phyloP scores from a whole-genome alignment of 2,329 filamentous ascomycete species.

The Penicillium corylophilum region DNA sequence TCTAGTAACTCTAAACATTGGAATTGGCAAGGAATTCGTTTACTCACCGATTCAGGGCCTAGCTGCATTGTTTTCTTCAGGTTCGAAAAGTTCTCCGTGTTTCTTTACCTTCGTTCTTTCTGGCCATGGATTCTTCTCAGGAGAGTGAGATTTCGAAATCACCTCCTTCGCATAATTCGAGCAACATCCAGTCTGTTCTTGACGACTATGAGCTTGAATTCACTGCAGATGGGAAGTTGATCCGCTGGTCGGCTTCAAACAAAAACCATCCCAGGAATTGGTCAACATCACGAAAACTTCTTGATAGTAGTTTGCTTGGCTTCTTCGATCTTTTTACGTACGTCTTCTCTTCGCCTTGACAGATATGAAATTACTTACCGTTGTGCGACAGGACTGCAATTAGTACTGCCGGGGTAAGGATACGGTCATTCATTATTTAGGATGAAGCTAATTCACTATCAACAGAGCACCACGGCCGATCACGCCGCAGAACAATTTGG shows the following conservation, averaged over 20 bases:
- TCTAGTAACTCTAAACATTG: too few species aligned
- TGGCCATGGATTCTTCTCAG: not conserved
- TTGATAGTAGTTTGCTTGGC: conserved; percentile 10
- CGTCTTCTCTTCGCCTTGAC: not conserved
- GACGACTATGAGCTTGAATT: conserved; percentile 5
- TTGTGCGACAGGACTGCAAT: conserved; percentile 4
- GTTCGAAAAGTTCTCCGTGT: not conserved
- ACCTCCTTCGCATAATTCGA: not conserved
- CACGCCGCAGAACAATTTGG: conserved; percentile 6
- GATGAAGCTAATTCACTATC: too few species aligned
- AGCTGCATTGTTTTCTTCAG: not conserved
- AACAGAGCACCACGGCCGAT: conserved; percentile 9
- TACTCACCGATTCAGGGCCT: not conserved
- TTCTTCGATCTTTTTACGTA: conserved; percentile 13
- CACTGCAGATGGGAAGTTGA: conserved; percentile 7
- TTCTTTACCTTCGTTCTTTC: not conserved
- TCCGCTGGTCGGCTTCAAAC: conserved; percentile 12
- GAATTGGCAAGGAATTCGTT: too few species aligned
- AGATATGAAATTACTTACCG: not conserved
- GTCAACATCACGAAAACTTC: conserved; percentile 8
- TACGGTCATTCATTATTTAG: not conserved
- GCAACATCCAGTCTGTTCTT: not conserved
- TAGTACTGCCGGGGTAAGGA: conserved; percentile 12
- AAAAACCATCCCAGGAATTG: conserved; percentile 12
- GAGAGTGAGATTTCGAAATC: not conserved